Evolutionary conservation across 208 protist species (phyloP), one percentile per base, ranked within the genome.

Genomic region (Leishmania guyanensis): DNA sequence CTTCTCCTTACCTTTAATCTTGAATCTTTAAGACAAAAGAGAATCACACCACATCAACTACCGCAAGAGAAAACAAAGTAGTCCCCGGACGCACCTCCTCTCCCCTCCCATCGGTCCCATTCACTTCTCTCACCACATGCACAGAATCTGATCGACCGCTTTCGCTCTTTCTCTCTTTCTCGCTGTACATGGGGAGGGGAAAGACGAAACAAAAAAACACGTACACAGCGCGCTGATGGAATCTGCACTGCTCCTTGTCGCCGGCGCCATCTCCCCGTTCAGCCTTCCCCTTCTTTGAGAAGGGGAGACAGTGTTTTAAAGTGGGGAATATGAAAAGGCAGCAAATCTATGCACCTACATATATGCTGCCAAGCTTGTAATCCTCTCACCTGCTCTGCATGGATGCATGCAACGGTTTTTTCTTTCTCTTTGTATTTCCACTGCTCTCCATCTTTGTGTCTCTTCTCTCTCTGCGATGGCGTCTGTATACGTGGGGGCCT

Each of bases 371-470:
- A 14, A 39, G 12, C 17, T 33, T 33, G 62, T 8, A 39, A 8
- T 29, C 26, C 17, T 69, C 33, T 46, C 29, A n/a, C 46, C 56
- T 64, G 20, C 29, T 65, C 46, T 39, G 12, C 46, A 39, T 26
- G 33, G 26, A 82, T 16, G 50, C 39, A 56, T 39, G 36, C 26
- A 29, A 33, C 0, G n/a, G 6, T 22, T 74, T 6, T 51, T 62
- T 79, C 46, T 73, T 33, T 75, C 39, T 71, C 56, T 26, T 53
- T 62, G 17, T 79, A 56, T 51, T 39, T 64, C 33, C 33, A 33
- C 54, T 78, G 10, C 48, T 51, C 68, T 79, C 14, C 60, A 20
- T 76, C 72, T 50, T 62, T n/a, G 12, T 39, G n/a, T 76, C 51
- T 36, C 16, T 29, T 50, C 20, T 65, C 48, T 62, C 39, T 60